Evolutionary conservation across 2,329 filamentous ascomycete species (phyloP), one percentile per base, ranked within the genome.

Genomic region (Myriangium duriaei): DNA sequence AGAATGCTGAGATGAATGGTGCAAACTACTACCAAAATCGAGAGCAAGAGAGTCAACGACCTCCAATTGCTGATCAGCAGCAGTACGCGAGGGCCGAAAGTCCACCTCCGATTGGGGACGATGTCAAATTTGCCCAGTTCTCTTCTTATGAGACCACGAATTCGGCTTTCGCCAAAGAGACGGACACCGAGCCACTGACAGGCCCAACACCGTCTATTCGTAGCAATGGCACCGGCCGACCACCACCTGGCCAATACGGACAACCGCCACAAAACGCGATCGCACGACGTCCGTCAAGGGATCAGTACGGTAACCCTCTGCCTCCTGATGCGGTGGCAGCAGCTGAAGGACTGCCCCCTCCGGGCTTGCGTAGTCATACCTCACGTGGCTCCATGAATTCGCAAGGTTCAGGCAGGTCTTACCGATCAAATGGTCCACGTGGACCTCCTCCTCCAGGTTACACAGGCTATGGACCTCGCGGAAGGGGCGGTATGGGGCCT

Each of bases 1-100:
- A 92, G 58, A 94, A 96, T 55, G 84, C 87, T 5, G 87, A 96
- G 56, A 96, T 96, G 87, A 96, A 83, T 56, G 88, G 88, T 17
- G 78, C 91, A 51, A 91, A 87, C 54, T 95, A 81, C 57, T 95
- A 92, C 60, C 58, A 63, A 49, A 62, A 64, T 54, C 58, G 68
- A 52, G 52, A 50, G 4, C 41, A 54, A 46, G 43, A 52, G 61
- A 71, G 49, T 30, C 21, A 26, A 26, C 51, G 49, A 31, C 16
- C 44, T 50, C 41, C 46, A 55, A 12, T 43, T 48, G n/a, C 52
- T 64, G 17, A 32, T 3, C 15, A 29, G 17, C 14, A 29, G 6
- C 17, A 39, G 11, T 39, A 32, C 24, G 62, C 64, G 17, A 62
- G 64, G 47, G 66, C 69, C 4, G 69, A 73, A 42, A 69, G 67